Percentiles rank a stretch among this genome's conserved stretches.
Conservation (phyloP, 2,329 filamentous ascomycete genomes). For the Trichoderma sp. region DNA sequence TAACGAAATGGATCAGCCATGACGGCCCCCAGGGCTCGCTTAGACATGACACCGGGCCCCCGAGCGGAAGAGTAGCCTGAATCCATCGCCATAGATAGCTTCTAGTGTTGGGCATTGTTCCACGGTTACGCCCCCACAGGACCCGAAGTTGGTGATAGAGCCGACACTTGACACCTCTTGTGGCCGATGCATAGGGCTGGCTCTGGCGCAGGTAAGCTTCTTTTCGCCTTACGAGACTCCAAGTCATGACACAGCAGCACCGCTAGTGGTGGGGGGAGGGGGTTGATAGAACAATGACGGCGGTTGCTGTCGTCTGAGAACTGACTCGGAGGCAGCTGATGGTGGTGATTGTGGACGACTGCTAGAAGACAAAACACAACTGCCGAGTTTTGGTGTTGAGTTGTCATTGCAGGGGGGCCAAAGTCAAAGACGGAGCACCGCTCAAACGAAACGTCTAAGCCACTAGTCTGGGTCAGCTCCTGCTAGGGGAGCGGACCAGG, state of each 20-base stretch:
- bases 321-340: slow-evolving; percentile 11
- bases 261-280: background rate
- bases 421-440: background rate
- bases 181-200: slow-evolving; percentile 8
- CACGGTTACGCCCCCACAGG: background rate
- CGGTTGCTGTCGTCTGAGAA: background rate
- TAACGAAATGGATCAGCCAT: slow-evolving; percentile 8
- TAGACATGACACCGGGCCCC: background rate
- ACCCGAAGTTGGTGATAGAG: slow-evolving; percentile 7
- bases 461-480: background rate
- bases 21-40: slow-evolving; percentile 5
- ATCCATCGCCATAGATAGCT: slow-evolving; percentile 9
- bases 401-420: background rate
- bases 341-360: background rate
- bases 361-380: background rate
- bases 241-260: background rate
- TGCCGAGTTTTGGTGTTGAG: slow-evolving; percentile 4
- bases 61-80: slow-evolving; percentile 9
- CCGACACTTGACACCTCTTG: background rate
- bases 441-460: slow-evolving; percentile 3
- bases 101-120: slow-evolving; percentile 5
- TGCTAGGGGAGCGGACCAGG: background rate
- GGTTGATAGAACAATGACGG: background rate
- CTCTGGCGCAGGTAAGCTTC: background rate
- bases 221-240: background rate